Evolutionary conservation across 371 early-diverging fungal species (phyloP), one percentile per base, ranked within the genome.

Genomic region (Mortierella sp.): DNA sequence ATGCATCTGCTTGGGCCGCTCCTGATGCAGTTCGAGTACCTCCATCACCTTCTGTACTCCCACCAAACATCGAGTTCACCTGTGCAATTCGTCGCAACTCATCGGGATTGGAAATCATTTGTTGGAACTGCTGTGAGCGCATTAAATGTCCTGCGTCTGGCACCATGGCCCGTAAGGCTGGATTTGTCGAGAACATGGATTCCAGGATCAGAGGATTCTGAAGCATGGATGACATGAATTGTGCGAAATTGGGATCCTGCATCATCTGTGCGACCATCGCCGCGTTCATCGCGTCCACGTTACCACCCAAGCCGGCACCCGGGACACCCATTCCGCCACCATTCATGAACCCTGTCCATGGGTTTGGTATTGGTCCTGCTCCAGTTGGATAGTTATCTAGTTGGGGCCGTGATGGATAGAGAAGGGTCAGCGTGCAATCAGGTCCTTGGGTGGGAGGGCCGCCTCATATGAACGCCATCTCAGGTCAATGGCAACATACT

Each of bases 161-260:
- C 9, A 91, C 94, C 84, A 94, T 88, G 56, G 79, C 71, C 34
- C 91, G 87, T 14, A 96, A 72, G 60, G 88, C 87, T 48, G 97
- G 96, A 78, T 94, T 95, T 60, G 84, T 84, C 13, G 88, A 86
- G 37, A 92, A 87, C 83, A 96, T 90, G 60, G 84, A 81, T 49
- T 95, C 92, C 53, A 97, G 62, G n/a, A 96, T 84, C 50, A 88
- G 88, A 16, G 97, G 97, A 64, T 95, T 95, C 59, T 86, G 86
- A 19, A 89, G 71, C 57, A 95, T 81, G 43, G 83, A 84, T 13
- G 92, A 86, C 87, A 96, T 91, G 78, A 87, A 88, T 60, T 90
- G 87, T 43, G 90, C 85, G 79, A 95, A 85, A 72, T 86, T 87
- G 7, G 97, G 97, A 76, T 96, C 95, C 50, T 85, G 81, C 70